Percentiles rank a stretch among this genome's conserved stretches.
Conservation (phyloP, 2,329 filamentous ascomycete genomes). For the Trichophyton verrucosum region DNA sequence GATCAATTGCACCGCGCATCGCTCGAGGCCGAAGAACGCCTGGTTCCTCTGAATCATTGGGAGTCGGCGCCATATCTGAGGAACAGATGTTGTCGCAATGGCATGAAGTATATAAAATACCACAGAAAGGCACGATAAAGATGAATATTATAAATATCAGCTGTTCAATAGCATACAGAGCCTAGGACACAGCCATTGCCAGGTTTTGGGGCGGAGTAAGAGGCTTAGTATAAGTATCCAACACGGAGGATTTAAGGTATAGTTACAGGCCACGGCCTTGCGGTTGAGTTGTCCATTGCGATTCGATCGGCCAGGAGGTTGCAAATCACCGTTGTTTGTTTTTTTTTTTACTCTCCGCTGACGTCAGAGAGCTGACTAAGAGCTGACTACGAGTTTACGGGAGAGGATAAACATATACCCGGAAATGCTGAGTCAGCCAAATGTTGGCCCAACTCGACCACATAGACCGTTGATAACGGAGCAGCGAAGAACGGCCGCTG, state of each 20-base stretch:
- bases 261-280: background rate
- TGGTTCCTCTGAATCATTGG: conserved; percentile 10
- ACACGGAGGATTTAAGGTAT: background rate
- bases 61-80: background rate
- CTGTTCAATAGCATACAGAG: background rate
- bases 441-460: background rate
- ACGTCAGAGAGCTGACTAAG: background rate
- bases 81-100: background rate
- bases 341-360: background rate
- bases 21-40: conserved; percentile 11
- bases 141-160: background rate
- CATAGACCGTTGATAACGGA: background rate
- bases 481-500: background rate
- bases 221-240: background rate
- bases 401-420: background rate
- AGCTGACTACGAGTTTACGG: background rate
- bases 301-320: background rate
- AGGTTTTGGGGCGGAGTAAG: background rate
- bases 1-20: conserved; percentile 5
- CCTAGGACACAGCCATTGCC: background rate
- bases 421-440: background rate
- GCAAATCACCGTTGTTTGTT: background rate
- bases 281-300: background rate
- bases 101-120: background rate
- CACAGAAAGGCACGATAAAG: no score